A percentile compares a stretch with the other conserved stretches of the same genome.
Conservation (phyloP, 2,329 filamentous ascomycete species). For the Pseudopithomyces maydicus region DNA sequence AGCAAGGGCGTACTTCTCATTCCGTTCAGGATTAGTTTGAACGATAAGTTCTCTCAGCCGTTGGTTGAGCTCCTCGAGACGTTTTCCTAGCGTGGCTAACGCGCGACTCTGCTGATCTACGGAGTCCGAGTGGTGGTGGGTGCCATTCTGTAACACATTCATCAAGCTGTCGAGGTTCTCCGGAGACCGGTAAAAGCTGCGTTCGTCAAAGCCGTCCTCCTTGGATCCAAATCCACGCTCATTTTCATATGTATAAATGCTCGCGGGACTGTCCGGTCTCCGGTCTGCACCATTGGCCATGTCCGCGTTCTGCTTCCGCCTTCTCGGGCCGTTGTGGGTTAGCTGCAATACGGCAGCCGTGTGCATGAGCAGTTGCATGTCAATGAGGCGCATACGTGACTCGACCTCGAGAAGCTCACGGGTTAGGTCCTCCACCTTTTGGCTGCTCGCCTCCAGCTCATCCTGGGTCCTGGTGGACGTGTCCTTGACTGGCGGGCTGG, state of each 20-base stretch:
- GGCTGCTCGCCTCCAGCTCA: constrained; percentile 74
- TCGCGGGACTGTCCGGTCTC: constrained; percentile 76
- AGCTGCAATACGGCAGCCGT: constrained; percentile 91
- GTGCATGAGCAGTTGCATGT: constrained; percentile 80
- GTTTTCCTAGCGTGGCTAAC: constrained; percentile 67
- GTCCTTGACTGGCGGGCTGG: constrained; percentile 49
- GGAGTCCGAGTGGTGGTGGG: constrained; percentile 31
- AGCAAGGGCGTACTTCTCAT: constrained; percentile 37
- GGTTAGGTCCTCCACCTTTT: constrained; percentile 84
- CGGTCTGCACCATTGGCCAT: constrained; percentile 33
- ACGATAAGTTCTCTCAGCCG: constrained; percentile 71
- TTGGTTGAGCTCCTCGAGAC: constrained; percentile 70
- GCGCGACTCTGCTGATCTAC: constrained; percentile 51
- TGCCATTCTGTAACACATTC: constrained; percentile 44
- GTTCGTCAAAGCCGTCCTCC: constrained; percentile 75
- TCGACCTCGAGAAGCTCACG: constrained; percentile 80
- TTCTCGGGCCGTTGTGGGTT: constrained; percentile 77
- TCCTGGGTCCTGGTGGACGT: constrained; percentile 65
- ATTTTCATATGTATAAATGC: constrained; percentile 71
- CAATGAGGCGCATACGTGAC: constrained; percentile 73
- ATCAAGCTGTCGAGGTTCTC: constrained; percentile 64
- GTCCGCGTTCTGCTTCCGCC: constrained; percentile 57
- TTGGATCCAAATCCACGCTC: constrained; percentile 56
- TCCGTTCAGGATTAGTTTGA: constrained; percentile 61
- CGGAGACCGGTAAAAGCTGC: constrained; percentile 72